A percentile compares a stretch with the other conserved stretches of the same genome.
Evolutionary conservation across 176 grass and related monocot genomes (phyloP).

Genomic region (Avena eriantha): DNA sequence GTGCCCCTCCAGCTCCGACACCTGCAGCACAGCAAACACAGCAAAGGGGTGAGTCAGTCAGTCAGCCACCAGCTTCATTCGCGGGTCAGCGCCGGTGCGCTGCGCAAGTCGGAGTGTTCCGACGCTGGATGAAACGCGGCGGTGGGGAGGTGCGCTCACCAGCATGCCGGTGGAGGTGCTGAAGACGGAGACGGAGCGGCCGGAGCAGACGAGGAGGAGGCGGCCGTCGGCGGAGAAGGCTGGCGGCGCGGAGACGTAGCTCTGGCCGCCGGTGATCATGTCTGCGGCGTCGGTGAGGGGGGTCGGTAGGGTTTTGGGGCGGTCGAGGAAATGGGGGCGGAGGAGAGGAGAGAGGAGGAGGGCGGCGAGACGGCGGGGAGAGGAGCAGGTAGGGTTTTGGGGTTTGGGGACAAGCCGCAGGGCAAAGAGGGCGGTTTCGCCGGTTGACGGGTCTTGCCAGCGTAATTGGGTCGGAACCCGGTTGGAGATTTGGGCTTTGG

Average conservation of each 20-base stretch:
- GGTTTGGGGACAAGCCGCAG: slow-evolving; percentile 3
- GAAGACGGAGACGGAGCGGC: slow-evolving; percentile 79
- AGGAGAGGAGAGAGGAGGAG: not conserved
- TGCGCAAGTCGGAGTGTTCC: not conserved
- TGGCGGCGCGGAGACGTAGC: slow-evolving; percentile 75
- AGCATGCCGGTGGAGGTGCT: slow-evolving; percentile 81
- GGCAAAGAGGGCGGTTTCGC: not conserved
- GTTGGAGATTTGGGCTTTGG: not conserved
- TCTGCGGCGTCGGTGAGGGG: slow-evolving; percentile 30
- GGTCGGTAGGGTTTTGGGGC: slow-evolving; percentile 34
- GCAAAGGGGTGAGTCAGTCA: not conserved
- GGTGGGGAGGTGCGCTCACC: slow-evolving; percentile 13
- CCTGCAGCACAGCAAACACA: slow-evolving; percentile 15
- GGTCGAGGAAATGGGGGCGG: slow-evolving; percentile 16
- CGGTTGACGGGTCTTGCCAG: slow-evolving; percentile 12
- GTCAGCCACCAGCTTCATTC: not conserved
- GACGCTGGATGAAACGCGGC: not conserved
- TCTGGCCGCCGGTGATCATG: slow-evolving; percentile 92
- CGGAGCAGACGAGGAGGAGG: slow-evolving; percentile 73
- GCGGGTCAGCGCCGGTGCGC: not conserved
- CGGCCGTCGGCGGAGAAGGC: slow-evolving; percentile 82
- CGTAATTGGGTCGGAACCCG: not conserved
- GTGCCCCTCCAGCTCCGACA: slow-evolving; percentile 91
- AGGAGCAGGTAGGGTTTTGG: slow-evolving; percentile 55
- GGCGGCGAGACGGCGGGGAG: slow-evolving; percentile 20